A percentile compares a stretch with the other conserved stretches of the same genome.
Conservation (phyloP, 306 rosid genomes). For the Astragalus membranaceus region DNA sequence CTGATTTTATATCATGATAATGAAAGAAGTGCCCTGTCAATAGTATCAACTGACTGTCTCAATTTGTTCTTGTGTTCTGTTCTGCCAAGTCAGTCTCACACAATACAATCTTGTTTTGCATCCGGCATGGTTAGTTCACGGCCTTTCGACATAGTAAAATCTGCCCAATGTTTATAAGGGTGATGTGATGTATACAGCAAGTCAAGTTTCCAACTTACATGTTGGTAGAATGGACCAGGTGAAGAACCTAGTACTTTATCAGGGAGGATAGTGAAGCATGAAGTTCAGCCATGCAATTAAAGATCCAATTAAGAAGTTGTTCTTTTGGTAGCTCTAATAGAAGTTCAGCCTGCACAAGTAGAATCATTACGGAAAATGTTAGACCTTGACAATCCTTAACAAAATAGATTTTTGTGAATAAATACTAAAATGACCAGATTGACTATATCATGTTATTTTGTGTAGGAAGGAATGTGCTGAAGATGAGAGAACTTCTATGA, state of each 20-base stretch:
- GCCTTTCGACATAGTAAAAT: not conserved
- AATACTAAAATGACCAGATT: not conserved
- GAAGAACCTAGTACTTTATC: constrained; percentile 52
- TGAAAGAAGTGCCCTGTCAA: not conserved
- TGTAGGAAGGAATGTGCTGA: not conserved
- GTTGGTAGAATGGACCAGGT: constrained; percentile 4
- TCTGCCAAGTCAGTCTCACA: constrained; percentile 18
- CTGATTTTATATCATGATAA: not conserved
- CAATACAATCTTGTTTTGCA: constrained; percentile 20
- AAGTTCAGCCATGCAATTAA: constrained; percentile 86
- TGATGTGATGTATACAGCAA: not conserved
- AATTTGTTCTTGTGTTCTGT: constrained; percentile 13
- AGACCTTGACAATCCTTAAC: not conserved
- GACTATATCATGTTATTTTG: not conserved
- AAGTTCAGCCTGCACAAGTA: constrained; percentile 74
- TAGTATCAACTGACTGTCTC: constrained; percentile 5
- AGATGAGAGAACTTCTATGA: not conserved
- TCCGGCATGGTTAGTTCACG: not conserved
- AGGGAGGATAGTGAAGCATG: constrained; percentile 88
- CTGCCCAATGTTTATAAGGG: not conserved
- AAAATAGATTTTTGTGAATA: not conserved
- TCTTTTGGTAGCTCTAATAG: constrained; percentile 91
- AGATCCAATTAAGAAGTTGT: constrained; percentile 86
- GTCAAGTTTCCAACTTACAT: constrained; percentile 11
- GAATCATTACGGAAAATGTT: not conserved